Evolutionary conservation across 2,329 filamentous ascomycete genomes (phyloP), one percentile per base, ranked within the genome.

Genomic region (Nemania serpens): DNA sequence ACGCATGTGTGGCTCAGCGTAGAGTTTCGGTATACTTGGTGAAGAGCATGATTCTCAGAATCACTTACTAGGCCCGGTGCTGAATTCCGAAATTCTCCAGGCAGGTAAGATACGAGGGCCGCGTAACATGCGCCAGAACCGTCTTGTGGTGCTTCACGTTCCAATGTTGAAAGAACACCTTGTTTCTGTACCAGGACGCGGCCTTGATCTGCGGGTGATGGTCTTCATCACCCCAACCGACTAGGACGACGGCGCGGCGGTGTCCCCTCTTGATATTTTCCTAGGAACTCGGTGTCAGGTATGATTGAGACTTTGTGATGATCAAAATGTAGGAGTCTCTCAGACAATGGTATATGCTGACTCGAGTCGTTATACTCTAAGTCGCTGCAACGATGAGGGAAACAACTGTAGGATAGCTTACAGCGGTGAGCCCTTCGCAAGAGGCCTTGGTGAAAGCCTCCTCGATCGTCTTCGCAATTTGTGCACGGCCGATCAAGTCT

Each of bases 61-160:
- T 25, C 11, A 61, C 58, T 48, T 61, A 61, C 58, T 55, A 15
- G 11, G 55, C 59, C 22, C 51, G 46, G 39, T 64, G 62, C 18
- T 55, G 45, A 15, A 64, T 51, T 2, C 62, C 62, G 9, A 64
- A 62, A 12, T 29, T 20, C 0, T 64, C 59, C 15, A 62, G 17
- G 18, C 55, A 59, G 9, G 33, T 20, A 11, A 62, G 29, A 7
- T 48, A 62, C 12, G 55, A 20, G 12, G 55, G 59, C 10, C 33
- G 49, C 1, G 4, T 18, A 3, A 55, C 7, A 2, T 39, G 25
- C 2, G 15, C 3, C 17, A 7, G 34, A 7, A 61, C 39, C 1
- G 51, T 4, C 6, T 39, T 29, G 25, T 62, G 54, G 7, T 54
- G 25, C 22, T 47, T 29, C 7, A 66, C 11, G 11, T 66, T 56